phyloP scores from a whole-genome alignment of 495 filamentous ascomycete species.

The Talaromyces trachyspermus region DNA sequence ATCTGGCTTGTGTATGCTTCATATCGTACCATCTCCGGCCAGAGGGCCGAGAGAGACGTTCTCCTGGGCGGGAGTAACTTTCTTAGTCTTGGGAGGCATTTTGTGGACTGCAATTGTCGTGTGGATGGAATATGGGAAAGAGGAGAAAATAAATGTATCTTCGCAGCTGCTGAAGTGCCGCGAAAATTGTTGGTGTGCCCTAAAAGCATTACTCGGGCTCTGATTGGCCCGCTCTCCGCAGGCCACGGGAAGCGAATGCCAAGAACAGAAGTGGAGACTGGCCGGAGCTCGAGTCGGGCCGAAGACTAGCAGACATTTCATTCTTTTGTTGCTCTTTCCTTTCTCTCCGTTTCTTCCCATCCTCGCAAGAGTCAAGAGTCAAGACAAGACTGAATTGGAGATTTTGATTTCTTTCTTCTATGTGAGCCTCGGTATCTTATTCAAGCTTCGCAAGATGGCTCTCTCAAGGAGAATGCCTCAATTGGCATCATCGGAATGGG shows the following conservation, averaged over 20 bases:
- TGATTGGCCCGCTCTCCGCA: constrained; percentile 24
- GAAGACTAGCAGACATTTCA: constrained; percentile 27
- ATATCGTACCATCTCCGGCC: constrained; percentile 68
- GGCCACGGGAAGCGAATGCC: constrained; percentile 27
- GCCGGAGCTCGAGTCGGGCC: constrained; percentile 25
- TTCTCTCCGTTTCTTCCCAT: constrained; percentile 4
- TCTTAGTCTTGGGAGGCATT: constrained; percentile 81
- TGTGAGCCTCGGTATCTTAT: neutral
- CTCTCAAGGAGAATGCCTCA: constrained; percentile 54
- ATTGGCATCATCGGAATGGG: constrained; percentile 98
- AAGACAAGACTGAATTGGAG: too few relatives aligned
- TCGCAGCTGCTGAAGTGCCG: constrained; percentile 8
- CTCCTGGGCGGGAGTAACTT: constrained; percentile 70
- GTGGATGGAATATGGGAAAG: constrained; percentile 36
- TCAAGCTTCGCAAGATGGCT: constrained; percentile 21
- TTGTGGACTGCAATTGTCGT: constrained; percentile 33
- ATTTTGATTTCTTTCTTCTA: neutral
- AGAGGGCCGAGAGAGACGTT: constrained; percentile 98
- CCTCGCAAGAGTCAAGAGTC: neutral
- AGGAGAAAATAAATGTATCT: constrained; percentile 17
- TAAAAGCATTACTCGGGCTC: constrained; percentile 15
- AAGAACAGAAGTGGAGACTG: constrained; percentile 7
- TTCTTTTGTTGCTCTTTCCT: constrained; percentile 16
- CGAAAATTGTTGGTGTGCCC: constrained; percentile 38
- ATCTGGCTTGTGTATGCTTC: neutral